Conservation (phyloP, 2,329 filamentous ascomycete species). For the Hymenoscyphus infarciens region DNA sequence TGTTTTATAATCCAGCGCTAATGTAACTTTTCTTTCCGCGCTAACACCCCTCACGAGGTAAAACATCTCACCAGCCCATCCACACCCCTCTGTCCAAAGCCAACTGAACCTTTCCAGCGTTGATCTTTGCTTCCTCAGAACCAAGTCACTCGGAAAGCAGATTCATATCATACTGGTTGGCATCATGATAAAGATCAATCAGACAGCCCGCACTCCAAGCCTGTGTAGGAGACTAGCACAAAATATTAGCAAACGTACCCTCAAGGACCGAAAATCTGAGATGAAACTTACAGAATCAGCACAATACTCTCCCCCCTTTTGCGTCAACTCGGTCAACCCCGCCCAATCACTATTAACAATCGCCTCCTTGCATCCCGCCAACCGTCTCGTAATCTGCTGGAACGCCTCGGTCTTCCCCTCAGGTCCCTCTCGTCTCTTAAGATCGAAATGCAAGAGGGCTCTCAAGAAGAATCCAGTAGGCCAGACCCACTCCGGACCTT, state of each 20-base stretch:
- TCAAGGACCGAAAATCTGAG: slow-evolving; percentile 17
- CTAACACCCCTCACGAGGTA: not conserved
- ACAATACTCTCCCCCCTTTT: slow-evolving; percentile 82
- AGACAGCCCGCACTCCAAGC: slow-evolving; percentile 94
- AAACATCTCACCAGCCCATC: not conserved
- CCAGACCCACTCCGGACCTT: slow-evolving; percentile 98
- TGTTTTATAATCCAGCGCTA: not conserved
- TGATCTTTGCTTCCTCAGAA: not conserved
- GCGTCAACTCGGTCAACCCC: slow-evolving; percentile 87
- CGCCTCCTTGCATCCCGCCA: slow-evolving; percentile 80
- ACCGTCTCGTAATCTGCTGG: slow-evolving; percentile 84
- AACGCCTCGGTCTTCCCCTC: slow-evolving; percentile 81
- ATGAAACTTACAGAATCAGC: slow-evolving; percentile 71
- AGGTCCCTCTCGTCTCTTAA: slow-evolving; percentile 62
- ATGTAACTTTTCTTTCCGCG: not conserved
- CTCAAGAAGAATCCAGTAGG: slow-evolving; percentile 93
- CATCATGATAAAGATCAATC: slow-evolving; percentile 95
- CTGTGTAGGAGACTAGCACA: slow-evolving; percentile 79
- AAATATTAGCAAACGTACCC: slow-evolving; percentile 18
- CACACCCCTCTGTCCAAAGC: not conserved
- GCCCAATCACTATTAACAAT: slow-evolving; percentile 82
- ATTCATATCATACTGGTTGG: slow-evolving; percentile 43
- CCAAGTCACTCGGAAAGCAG: slow-evolving; percentile 17
- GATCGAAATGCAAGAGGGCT: slow-evolving; percentile 85
- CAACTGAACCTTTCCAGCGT: not conserved